Evolutionary conservation across 352 stramenopile genomes (phyloP).

Genomic region (Pythium angustatum): DNA sequence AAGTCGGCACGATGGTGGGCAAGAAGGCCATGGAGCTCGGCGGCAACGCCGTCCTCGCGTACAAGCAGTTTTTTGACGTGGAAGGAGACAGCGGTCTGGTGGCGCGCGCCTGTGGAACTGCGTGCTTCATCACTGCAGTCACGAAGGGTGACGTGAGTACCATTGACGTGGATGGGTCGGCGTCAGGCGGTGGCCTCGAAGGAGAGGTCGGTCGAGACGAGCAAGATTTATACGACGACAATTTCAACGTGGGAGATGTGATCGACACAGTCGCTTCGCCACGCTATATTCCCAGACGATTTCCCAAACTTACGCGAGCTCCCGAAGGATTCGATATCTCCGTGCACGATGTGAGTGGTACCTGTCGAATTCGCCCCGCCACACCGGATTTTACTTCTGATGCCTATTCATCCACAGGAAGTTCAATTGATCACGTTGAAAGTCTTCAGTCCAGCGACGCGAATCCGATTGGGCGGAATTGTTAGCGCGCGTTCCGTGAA

Average conservation of each 20-base stretch:
- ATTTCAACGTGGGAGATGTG: not conserved
- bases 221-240: slow-evolving; percentile 37
- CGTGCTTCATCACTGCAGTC: slow-evolving; percentile 73
- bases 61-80: slow-evolving; percentile 98
- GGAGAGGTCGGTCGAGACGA: slow-evolving; percentile 38
- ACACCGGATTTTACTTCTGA: no score
- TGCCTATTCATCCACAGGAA: slow-evolving; percentile 52
- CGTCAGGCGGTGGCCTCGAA: slow-evolving; percentile 34
- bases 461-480: slow-evolving; percentile 80
- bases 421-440: slow-evolving; percentile 95
- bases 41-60: slow-evolving; percentile 97
- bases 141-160: slow-evolving; percentile 34
- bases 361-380: not conserved
- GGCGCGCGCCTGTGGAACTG: slow-evolving; percentile 95
- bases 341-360: slow-evolving; percentile 63
- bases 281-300: slow-evolving; percentile 50
- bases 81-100: slow-evolving; percentile 98
- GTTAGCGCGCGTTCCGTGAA: slow-evolving; percentile 89
- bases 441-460: slow-evolving; percentile 85
- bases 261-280: slow-evolving; percentile 40
- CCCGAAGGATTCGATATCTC: slow-evolving; percentile 75
- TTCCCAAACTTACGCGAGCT: slow-evolving; percentile 49
- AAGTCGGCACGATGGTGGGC: slow-evolving; percentile 82
- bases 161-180: slow-evolving; percentile 21
- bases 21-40: slow-evolving; percentile 97